Evolutionary conservation across 331 rosid genomes (phyloP), one percentile per base, ranked within the genome.

Genomic region (Rosa hybrid): DNA sequence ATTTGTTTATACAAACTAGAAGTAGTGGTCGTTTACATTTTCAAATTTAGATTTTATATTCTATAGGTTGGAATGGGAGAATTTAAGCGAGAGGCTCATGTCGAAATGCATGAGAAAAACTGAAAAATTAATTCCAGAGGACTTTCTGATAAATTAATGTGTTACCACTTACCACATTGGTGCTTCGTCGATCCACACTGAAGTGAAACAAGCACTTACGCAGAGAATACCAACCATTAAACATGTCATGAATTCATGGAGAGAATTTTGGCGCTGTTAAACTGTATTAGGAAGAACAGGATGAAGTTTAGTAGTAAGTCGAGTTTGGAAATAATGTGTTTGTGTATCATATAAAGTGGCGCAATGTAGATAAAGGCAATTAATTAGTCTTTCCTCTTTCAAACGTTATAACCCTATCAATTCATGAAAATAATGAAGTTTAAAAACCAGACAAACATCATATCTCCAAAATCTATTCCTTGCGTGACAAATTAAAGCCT

Each of bases 51-150:
- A 25, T 21, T 20, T 18, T 63, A 73, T 72, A 80, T 57, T 53
- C 34, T 57, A 39, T 0, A 78, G 64, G 56, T 67, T 83, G 77
- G 91, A 88, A 63, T 39, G 83, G 6, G 90, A 83, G 41, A 57
- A 63, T 38, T 12, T 91, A 12, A 68, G 54, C 3, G 74, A 83
- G 82, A 90, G 76, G 85, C 82, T 90, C n/a, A n/a, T n/a, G n/a
- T n/a, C n/a, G n/a, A n/a, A n/a, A 38, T 21, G 51, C 69, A 7
- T 75, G 86, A 84, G 30, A 81, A 77, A 60, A 74, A 70, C 25
- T 42, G 38, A 34, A 34, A 34, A 6, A 6, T 6, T 42, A 0
- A 30, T 38, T 65, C 23, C 71, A 12, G 20, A 64, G 4, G 8
- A 9, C 8, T 53, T 6, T 20, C 25, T 20, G 25, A 54, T 54